Base-by-base conservation (phyloP, 2,329 filamentous ascomycete genomes). In the Tolypocladium cylindrosporum region DNA sequence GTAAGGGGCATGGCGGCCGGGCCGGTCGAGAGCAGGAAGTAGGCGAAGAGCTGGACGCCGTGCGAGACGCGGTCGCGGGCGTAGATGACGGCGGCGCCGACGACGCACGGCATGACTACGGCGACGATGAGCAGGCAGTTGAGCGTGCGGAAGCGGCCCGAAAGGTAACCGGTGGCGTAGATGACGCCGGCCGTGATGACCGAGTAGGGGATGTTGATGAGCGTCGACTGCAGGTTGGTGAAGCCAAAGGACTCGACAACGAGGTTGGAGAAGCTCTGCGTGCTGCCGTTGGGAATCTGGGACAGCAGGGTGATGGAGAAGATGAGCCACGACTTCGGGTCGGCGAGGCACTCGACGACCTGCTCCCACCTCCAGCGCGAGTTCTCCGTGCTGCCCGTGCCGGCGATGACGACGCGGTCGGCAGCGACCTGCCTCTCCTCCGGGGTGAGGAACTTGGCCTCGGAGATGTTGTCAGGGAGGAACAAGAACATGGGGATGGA, bases 201-300 rank as follows among this genome's bases (percentile, higher is more conserved):
- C 0, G 80, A 83, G 61, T 83, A 82, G 2, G 82, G 82, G 57
- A 85, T 82, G 62, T 82, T 82, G 66, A 86, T 76, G 39, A 84
- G 75, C 21, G 79, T 76, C 1, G 79, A 78, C 65, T 84, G 74
- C 39, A 84, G 69, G 42, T 75, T 74, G 0, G 78, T 78, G 66
- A 83, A 84, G 10, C 79, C 78, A 55, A 84, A 83, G 5, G 79
- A 81, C 52, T 71, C 74, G 65, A 84, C 75, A 56, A 84, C 78
- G 41, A 84, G 74, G 63, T 83, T 84, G 45, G 79, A 78, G 54
- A 85, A 85, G 62, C 77, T 81, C 62, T 82, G 79, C 0, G 81
- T 83, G 31, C 84, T 83, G 39, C 83, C 83, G 60, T 86, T 87
- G 45, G 84, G 82, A 31, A 86, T 84, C 67, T 83, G 79, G 2